Conservation (phyloP, 441 rosid genomes). For the Breynia disticha region DNA sequence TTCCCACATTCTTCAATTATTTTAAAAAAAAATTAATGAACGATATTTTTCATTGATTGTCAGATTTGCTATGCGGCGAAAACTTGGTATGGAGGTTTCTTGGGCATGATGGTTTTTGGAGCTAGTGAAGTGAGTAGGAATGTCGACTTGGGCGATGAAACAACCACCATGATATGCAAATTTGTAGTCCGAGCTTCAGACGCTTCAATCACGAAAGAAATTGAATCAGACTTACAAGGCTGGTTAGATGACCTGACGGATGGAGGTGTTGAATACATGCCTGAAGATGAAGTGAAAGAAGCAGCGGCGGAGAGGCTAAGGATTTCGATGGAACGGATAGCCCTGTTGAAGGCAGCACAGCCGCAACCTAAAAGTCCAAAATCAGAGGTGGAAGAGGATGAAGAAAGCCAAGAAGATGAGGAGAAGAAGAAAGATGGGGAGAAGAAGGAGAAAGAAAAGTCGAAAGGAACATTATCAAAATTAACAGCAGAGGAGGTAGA, state of each 20-base stretch:
- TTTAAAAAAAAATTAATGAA: no score
- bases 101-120: constrained; percentile 95
- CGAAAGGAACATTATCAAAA: constrained; percentile 52
- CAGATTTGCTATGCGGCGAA: constrained; percentile 98
- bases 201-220: constrained; percentile 83
- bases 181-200: constrained; percentile 97
- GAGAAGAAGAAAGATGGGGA: constrained; percentile 10
- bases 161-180: constrained; percentile 95
- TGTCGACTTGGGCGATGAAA: constrained; percentile 93
- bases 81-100: constrained; percentile 94
- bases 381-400: constrained; percentile 41
- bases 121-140: constrained; percentile 99
- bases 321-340: constrained; percentile 88
- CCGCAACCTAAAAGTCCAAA: constrained; percentile 57
- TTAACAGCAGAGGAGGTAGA: constrained; percentile 92
- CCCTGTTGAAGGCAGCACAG: constrained; percentile 86
- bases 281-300: constrained; percentile 91
- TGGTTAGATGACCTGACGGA: constrained; percentile 96
- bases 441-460: constrained; percentile 20
- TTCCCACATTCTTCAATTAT: no score
- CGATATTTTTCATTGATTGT: constrained; percentile 7
- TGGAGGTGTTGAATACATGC: constrained; percentile 91
- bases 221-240: constrained; percentile 82
- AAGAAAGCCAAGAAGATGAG: constrained; percentile 28
- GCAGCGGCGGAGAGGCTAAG: constrained; percentile 86